A percentile compares a stretch with the other conserved stretches of the same genome.
Evolutionary conservation across 495 filamentous ascomycete species (phyloP).

Genomic region (Tuber aestivum): DNA sequence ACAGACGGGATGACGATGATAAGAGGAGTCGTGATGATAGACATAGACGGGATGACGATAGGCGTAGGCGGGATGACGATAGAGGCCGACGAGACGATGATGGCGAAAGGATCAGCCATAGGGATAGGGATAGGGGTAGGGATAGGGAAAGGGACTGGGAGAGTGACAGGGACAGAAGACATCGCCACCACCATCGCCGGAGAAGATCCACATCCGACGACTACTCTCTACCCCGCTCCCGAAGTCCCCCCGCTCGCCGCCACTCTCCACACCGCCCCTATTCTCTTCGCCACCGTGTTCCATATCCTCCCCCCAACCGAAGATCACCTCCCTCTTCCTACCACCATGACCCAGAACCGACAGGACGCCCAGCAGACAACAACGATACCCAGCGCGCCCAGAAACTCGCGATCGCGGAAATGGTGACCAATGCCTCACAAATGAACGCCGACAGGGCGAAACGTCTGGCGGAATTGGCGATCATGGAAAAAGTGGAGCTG

Average conservation of each 20-base stretch:
- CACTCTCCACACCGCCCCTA: conserved; percentile 5
- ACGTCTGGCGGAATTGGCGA: conserved; percentile 62
- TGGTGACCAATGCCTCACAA: conserved; percentile 77
- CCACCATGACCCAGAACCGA: conserved; percentile 4
- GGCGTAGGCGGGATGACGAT: conserved; percentile 34
- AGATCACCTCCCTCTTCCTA: conserved; percentile 14
- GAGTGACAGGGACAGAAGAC: conserved; percentile 12
- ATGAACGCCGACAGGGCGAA: conserved; percentile 68
- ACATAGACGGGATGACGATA: conserved; percentile 44
- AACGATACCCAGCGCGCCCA: conserved; percentile 53
- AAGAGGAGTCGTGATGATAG: conserved; percentile 39
- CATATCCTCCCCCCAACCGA: conserved; percentile 15
- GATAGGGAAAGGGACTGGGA: conserved; percentile 8
- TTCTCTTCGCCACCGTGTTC: conserved; percentile 16
- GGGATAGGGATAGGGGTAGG: conserved; percentile 8
- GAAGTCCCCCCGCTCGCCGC: conserved; percentile 18
- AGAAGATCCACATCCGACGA: conserved; percentile 18
- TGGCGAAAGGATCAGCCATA: background rate
- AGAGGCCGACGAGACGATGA: conserved; percentile 43
- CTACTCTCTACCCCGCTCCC: conserved; percentile 28
- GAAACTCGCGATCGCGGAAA: conserved; percentile 64
- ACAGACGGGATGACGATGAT: conserved; percentile 44
- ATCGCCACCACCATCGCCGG: conserved; percentile 14
- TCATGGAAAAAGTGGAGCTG: conserved; percentile 57
- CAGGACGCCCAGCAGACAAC: conserved; percentile 11